Conservation (phyloP, 805 yeast species). For the Saccharomycopsis fodiens region DNA sequence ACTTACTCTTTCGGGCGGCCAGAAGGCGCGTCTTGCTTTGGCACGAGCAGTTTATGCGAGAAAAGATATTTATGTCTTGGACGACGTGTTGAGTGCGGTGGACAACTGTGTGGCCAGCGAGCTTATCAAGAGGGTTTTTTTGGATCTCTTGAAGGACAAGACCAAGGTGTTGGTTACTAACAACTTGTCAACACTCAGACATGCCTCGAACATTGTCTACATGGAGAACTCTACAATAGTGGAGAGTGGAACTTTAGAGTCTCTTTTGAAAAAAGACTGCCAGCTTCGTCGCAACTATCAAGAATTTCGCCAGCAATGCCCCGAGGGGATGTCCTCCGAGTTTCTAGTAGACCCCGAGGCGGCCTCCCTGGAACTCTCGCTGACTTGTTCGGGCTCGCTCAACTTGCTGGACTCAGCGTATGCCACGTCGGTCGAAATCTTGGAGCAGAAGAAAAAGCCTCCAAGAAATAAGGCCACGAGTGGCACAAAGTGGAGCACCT, state of each 20-base stretch:
- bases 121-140: conserved; percentile 43
- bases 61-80: conserved; percentile 49
- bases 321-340: not conserved
- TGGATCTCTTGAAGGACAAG: conserved; percentile 34
- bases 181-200: conserved; percentile 44
- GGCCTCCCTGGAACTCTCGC: not conserved
- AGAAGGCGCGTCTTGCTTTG: conserved; percentile 52
- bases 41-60: conserved; percentile 65
- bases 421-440: not conserved
- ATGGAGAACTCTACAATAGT: conserved; percentile 45
- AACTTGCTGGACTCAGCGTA: not conserved
- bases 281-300: conserved; percentile 22
- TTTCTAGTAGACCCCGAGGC: not conserved
- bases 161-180: conserved; percentile 53
- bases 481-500: conserved; percentile 46
- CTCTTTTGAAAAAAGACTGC: conserved; percentile 31
- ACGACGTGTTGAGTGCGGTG: conserved; percentile 63
- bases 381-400: not conserved
- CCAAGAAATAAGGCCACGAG: conserved; percentile 34
- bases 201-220: conserved; percentile 44
- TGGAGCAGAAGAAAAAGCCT: not conserved
- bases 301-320: not conserved
- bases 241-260: conserved; percentile 49
- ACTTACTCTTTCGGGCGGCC: conserved; percentile 53
- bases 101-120: conserved; percentile 61